Evolutionary conservation across 148 eudicot genomes (phyloP), one percentile per base, ranked within the genome.

Genomic region (Rhododendron ferrugineum): DNA sequence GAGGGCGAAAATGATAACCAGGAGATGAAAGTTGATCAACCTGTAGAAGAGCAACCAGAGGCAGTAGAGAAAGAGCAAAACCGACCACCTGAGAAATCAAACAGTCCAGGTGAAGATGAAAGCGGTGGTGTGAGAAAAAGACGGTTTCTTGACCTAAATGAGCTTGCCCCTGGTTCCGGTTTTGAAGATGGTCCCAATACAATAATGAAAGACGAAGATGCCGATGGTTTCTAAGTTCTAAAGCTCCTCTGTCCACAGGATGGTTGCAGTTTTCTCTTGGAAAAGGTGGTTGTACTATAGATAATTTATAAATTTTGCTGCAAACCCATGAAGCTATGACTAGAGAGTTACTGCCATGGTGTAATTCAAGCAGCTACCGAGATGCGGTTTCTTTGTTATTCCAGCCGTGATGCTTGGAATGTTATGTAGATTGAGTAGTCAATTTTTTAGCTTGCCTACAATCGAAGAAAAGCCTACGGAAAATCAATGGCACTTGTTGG

Each of bases 131-230:
- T 79, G 34, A 88, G 84, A 54, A 87, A 86, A 83, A 88, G 93
- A 68, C 92, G 91, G 46, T 93, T 94, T 93, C 98, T 94, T 87
- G 98, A 96, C 87, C 92, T 94, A 22, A 96, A 94, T 88, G 98
- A 94, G 85, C 89, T 94, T 68, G 98, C 98, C 85, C 98, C 98
- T 0, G 96, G 95, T 84, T 83, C 93, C 64, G 95, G 94, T 86
- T 93, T 94, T 84, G 98, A 96, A 14, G 98, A 96, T 84, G 94
- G 95, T 68, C 93, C 92, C 52, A 85, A 81, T 86, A 90, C 94
- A 28, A 84, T 88, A 68, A 87, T 86, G 87, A 93, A 94, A 89
- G 95, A 90, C 83, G 93, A 92, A 50, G 92, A 90, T 85, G 86
- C 86, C 62, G 90, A 90, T 72, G 89, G 89, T 62, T 68, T 88